phyloP scores from a whole-genome alignment of 2,329 filamentous ascomycete species.

The Aspergillus oerlinghausenensis region DNA sequence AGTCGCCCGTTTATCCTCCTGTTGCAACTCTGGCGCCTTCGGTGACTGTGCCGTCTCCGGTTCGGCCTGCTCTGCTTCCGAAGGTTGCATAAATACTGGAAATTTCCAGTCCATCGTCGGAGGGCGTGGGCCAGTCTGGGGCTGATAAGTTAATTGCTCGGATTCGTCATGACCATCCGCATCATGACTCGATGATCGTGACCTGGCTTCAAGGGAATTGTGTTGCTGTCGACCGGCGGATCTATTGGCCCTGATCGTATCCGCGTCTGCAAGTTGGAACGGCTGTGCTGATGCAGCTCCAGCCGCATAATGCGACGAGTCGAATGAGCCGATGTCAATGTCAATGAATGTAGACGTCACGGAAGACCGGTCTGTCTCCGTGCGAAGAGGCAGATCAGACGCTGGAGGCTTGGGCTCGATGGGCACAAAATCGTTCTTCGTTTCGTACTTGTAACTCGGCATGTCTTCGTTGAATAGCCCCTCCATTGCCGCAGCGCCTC shows the following conservation, averaged over 20 bases:
- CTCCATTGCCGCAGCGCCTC: constrained; percentile 54
- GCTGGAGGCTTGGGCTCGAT: constrained; percentile 39
- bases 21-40: background rate
- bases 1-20: constrained; percentile 17
- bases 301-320: constrained; percentile 49
- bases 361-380: constrained; percentile 43
- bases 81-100: constrained; percentile 28
- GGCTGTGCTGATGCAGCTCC: constrained; percentile 48
- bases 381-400: constrained; percentile 52
- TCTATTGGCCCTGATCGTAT: constrained; percentile 54
- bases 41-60: background rate
- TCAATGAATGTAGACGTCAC: constrained; percentile 48
- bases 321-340: constrained; percentile 54
- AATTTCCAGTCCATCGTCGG: constrained; percentile 48
- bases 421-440: constrained; percentile 47
- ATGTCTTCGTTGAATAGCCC: constrained; percentile 54
- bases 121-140: constrained; percentile 36
- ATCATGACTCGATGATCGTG: constrained; percentile 29
- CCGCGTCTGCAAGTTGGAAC: constrained; percentile 48
- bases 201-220: constrained; percentile 33
- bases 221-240: constrained; percentile 44
- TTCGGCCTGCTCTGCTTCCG: constrained; percentile 12
- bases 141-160: constrained; percentile 28
- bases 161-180: constrained; percentile 19
- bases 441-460: constrained; percentile 56